phyloP scores from a whole-genome alignment of 2,329 filamentous ascomycete species.

The Stagonosporopsis chrysanthemi region DNA sequence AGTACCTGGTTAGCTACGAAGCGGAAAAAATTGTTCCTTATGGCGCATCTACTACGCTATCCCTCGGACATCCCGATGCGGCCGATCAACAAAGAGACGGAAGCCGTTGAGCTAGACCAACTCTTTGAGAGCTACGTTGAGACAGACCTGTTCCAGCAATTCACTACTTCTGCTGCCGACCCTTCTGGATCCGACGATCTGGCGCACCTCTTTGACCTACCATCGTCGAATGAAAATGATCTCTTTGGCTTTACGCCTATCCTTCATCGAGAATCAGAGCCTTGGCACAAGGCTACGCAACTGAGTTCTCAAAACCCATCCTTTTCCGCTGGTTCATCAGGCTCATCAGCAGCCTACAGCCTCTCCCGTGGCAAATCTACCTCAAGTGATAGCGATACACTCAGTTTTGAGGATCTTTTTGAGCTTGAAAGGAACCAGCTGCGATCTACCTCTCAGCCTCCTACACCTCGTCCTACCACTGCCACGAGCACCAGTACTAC shows the following conservation, averaged over 20 bases:
- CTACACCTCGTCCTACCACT: slow-evolving; percentile 38
- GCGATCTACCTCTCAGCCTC: slow-evolving; percentile 43
- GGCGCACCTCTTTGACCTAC: slow-evolving; percentile 60
- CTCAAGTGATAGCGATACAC: slow-evolving; percentile 43
- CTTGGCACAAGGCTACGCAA: slow-evolving; percentile 63
- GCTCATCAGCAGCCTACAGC: slow-evolving; percentile 41
- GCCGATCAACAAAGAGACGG: slow-evolving; percentile 60
- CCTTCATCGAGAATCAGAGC: slow-evolving; percentile 57
- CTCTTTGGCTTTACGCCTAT: slow-evolving; percentile 56
- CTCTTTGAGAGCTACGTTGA: slow-evolving; percentile 71
- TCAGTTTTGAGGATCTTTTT: slow-evolving; percentile 43
- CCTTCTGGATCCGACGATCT: slow-evolving; percentile 58
- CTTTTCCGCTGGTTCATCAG: slow-evolving; percentile 38
- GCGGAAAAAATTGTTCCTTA: slow-evolving; percentile 38
- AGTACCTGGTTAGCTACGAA: slow-evolving; percentile 27
- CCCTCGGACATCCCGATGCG: slow-evolving; percentile 50
- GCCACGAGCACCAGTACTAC: slow-evolving; percentile 3
- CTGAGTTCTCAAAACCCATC: slow-evolving; percentile 60
- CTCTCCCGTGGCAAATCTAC: slow-evolving; percentile 42
- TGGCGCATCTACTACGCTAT: slow-evolving; percentile 39
- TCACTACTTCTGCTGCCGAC: slow-evolving; percentile 57
- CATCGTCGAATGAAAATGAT: slow-evolving; percentile 61
- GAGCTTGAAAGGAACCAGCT: slow-evolving; percentile 36
- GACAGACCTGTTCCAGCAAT: slow-evolving; percentile 60
- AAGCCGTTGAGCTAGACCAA: slow-evolving; percentile 65